Conservation (phyloP, 352 stramenopile genomes). For the Phytophthora ramorum region DNA sequence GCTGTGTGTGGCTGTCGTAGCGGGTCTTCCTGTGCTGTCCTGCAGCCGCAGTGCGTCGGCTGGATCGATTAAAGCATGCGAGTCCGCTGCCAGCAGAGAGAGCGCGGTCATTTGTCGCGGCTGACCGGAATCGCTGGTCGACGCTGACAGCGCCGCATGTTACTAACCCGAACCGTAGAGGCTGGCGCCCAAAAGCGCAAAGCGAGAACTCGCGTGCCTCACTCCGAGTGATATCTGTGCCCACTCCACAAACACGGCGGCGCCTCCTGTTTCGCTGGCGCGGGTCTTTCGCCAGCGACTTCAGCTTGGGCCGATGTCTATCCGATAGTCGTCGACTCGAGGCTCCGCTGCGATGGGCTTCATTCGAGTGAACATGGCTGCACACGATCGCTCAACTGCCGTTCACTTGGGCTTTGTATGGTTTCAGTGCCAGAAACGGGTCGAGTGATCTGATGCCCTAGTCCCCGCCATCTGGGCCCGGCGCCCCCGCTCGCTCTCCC, state of each 20-base stretch:
- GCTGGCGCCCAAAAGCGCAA: not conserved
- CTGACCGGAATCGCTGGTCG: constrained; percentile 10
- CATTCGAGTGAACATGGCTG: not conserved
- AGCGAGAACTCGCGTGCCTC: no score
- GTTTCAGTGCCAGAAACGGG: not conserved
- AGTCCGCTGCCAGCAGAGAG: constrained; percentile 14
- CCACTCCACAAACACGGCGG: constrained; percentile 8
- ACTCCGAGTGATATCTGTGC: not conserved
- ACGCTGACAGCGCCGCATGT: constrained; percentile 25
- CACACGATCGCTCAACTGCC: not conserved
- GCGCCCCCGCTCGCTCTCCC: not conserved
- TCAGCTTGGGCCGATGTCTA: no score
- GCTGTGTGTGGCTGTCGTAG: no score
- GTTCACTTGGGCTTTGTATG: not conserved
- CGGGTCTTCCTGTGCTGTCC: not conserved
- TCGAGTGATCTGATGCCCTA: not conserved
- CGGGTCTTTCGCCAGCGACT: not conserved
- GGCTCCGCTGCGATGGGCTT: not conserved
- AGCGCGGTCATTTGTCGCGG: constrained; percentile 11
- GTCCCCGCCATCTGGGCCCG: not conserved
- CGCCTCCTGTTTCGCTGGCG: constrained; percentile 14
- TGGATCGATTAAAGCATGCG: no score
- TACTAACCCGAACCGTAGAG: constrained; percentile 20
- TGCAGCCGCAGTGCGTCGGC: not conserved
- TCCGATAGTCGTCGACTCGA: not conserved